These are phyloP conservation scores for Crithidia brevicula DNA, from an alignment of 208 protist genomes.

Conservation along the genomic window DNA sequence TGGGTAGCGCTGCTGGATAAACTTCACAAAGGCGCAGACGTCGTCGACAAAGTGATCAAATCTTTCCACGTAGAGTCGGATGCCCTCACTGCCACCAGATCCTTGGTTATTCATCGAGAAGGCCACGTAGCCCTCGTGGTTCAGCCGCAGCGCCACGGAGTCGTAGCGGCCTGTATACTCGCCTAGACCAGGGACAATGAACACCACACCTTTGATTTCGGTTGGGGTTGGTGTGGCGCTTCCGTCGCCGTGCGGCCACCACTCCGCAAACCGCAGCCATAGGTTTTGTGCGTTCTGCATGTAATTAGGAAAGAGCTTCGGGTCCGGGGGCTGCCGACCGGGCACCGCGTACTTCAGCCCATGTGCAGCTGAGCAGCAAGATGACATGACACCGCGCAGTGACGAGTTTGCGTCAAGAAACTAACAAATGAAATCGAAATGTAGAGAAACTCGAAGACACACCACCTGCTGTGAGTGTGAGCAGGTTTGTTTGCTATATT, in stretches of 20 bases:
- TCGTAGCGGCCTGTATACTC: slow-evolving; percentile 83
- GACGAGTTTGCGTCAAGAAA: too few relatives aligned
- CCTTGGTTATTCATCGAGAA: slow-evolving; percentile 84
- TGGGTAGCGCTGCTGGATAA: slow-evolving; percentile 38
- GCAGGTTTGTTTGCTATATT: too few relatives aligned
- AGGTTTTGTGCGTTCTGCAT: slow-evolving; percentile 76
- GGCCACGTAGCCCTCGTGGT: slow-evolving; percentile 48
- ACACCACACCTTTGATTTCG: slow-evolving; percentile 48
- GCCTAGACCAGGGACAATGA: slow-evolving; percentile 74
- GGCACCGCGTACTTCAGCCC: slow-evolving; percentile 49
- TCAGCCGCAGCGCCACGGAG: slow-evolving; percentile 56
- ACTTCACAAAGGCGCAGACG: slow-evolving; percentile 50
- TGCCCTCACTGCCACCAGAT: slow-evolving; percentile 71
- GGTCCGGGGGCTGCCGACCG: slow-evolving; percentile 53
- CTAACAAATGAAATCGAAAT: too few relatives aligned
- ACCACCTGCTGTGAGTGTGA: too few relatives aligned
- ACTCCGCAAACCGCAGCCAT: slow-evolving; percentile 77
- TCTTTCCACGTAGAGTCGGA: slow-evolving; percentile 69
- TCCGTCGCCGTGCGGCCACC: slow-evolving; percentile 49
- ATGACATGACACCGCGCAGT: too few relatives aligned
- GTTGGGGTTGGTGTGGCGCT: not conserved
- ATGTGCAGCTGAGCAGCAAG: slow-evolving; percentile 24
- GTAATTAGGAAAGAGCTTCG: slow-evolving; percentile 69
- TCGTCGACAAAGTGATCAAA: slow-evolving; percentile 83
- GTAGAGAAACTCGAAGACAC: too few relatives aligned